Evolutionary conservation across 2,329 filamentous ascomycete species (phyloP), one percentile per base, ranked within the genome.

Genomic region (Juglanconis juglandina): DNA sequence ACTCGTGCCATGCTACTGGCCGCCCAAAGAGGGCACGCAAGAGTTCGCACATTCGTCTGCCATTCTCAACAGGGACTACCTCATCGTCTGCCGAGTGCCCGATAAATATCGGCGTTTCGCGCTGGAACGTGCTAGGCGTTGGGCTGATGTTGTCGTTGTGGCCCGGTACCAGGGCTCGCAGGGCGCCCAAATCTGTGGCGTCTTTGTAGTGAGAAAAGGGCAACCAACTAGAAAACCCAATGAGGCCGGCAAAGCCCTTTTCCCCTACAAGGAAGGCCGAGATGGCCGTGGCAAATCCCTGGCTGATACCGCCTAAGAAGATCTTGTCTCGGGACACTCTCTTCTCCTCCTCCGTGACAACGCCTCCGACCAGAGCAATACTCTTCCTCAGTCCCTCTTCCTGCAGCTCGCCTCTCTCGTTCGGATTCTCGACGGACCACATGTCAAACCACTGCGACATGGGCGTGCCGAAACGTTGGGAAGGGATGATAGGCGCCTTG

Each of bases 401-500:
- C 35, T 61, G 59, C 1, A 58, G 4, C 5, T 68, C 65, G 1
- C 56, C 41, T 2, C 30, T 44, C 30, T 67, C 66, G 72, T 81
- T 58, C 72, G 78, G 61, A 72, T 81, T 61, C 71, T 86, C 42
- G 75, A 81, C 63, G 69, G 83, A 83, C 83, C 51, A 78, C 78
- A 60, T 80, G 77, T 62, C 62, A 8, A 59, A 63, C 62, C 62
- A 63, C 52, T 61, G 62, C 3, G 66, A 65, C 53, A 68, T 64
- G 0, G 56, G 30, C 10, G 44, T 56, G 7, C 53, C 65, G 53
- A 70, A 71, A 9, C 68, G 65, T 13, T 63, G 30, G 0, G 68
- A 70, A 1, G 33, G 58, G 2, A 64, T 17, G 0, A 51, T 6
- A 0, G 67, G 65, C 0, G 70, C 70, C 0, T 51, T 49, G 3